Evolutionary conservation across 192 early-diverging fungal genomes (phyloP), one percentile per base, ranked within the genome.

Genomic region (Mortierella antarctica): DNA sequence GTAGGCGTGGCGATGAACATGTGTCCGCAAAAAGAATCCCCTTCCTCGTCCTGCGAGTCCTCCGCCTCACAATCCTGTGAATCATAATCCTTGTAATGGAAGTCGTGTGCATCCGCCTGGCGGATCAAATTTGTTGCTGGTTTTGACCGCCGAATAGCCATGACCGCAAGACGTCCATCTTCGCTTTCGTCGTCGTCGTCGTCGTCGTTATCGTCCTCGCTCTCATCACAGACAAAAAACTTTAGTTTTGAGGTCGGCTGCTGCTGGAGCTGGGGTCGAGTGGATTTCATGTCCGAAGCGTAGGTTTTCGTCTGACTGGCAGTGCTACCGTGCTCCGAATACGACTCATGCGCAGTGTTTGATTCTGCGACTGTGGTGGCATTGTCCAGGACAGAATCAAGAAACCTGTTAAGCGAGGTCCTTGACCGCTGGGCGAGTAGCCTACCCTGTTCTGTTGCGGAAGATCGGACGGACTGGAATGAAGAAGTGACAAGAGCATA

Each of bases 151-250:
- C 51, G 31, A 65, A 1, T 31, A 3, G 31, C 20, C 23, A 8
- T 15, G 1, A 39, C n/a, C 6, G 18, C 51, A 4, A 54, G 13
- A 21, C 6, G 5, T 1, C 59, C 9, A 18, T 2, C 45, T 57
- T 18, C n/a, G 56, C 66, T 3, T 51, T 21, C 7, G 12, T 13
- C 39, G n/a, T 72, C 69, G 12, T 62, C 51, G 4, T 56, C 53
- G 7, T 39, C 51, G 2, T 71, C 60, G 11, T 54, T 46, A 23
- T 50, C 47, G 15, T 57, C 47, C 15, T 65, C 62, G 52, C 62
- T 63, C 11, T 56, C 53, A 4, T 65, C 62, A 23, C 54, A 64
- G 14, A 73, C 53, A 58, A 73, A 73, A 39, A 73, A 73, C 56
- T 73, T 73, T n/a, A 48, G 56, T 49, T 57, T 59, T 40, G 56